Base-by-base conservation (phyloP, 495 filamentous ascomycete species). In the Thozetella sp. region DNA sequence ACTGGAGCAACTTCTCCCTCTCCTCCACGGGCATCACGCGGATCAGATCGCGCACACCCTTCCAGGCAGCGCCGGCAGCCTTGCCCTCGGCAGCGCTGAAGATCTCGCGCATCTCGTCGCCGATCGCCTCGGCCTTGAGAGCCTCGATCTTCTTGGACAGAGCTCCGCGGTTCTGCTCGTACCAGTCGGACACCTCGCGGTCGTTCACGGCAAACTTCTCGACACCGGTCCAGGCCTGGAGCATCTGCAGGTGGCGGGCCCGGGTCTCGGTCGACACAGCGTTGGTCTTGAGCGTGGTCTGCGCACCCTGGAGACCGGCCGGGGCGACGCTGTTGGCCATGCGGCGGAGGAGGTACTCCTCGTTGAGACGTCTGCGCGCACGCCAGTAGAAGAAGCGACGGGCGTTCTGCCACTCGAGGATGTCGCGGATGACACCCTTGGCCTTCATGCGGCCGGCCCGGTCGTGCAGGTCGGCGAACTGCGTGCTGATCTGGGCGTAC, bases 331-430 rank as follows among this genome's bases (percentile, higher is more conserved):
- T 85, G 23, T 80, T 66, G 22, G 86, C 76, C 86, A 98, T 91
- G 73, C 90, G 89, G 78, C 92, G 94, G 73, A 98, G 82, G 70
- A 98, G 91, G 70, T 91, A 90, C 76, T 99, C 93, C 78, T 99
- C 95, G 76, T 96, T 97, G 67, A 99, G 82, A 77, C 96, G 86
- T 73, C 95, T 91, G 73, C 95, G 94, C 56, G 96, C 89, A 82
- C 95, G 93, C 95, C 95, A 99, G 88, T 97, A 99, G 87, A 99
- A 98, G 91, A 97, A 99, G 70, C 96, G 92, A 63, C 95, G 88
- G 51, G 94, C 89, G 61, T 97, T 87, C 72, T 86, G 83, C 96
- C 93, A 99, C 69, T 86, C 82, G 19, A 99, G 83, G 1, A 89
- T 77, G 60, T 86, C 81, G 55, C 96, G 92, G 69, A 99, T 97